A percentile compares a stretch with the other conserved stretches of the same genome.
Conservation (phyloP, 1,139 yeast species). For the Sugiyamaella novakii region DNA sequence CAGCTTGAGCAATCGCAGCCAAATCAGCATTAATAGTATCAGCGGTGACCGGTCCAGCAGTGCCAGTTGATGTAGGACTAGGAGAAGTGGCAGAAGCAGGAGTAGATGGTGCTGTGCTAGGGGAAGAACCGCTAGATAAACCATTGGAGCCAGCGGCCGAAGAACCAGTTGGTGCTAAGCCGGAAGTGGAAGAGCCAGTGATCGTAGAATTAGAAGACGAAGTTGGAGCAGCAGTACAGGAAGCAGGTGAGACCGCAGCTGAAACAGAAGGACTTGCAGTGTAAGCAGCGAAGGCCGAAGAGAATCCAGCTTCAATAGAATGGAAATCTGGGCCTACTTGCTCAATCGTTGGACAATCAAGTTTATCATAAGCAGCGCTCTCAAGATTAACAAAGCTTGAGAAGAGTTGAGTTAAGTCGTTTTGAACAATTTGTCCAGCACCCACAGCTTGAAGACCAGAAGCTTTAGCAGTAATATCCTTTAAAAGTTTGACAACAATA, state of each 20-base stretch:
- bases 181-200: background rate
- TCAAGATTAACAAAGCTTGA: slow-evolving; percentile 21
- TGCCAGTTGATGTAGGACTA: slow-evolving; percentile 1
- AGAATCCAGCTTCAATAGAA: slow-evolving; percentile 25
- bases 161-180: background rate
- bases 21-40: slow-evolving; percentile 12
- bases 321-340: slow-evolving; percentile 18
- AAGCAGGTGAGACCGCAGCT: background rate
- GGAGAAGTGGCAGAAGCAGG: slow-evolving; percentile 9
- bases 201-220: slow-evolving; percentile 7
- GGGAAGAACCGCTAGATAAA: slow-evolving; percentile 2
- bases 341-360: slow-evolving; percentile 10
- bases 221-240: slow-evolving; percentile 11
- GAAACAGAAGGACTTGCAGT: slow-evolving; percentile 16
- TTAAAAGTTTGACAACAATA: slow-evolving; percentile 21
- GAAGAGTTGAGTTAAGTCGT: slow-evolving; percentile 23
- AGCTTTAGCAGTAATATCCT: slow-evolving; percentile 23
- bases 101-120: slow-evolving; percentile 2
- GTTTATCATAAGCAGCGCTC: slow-evolving; percentile 19
- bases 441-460: slow-evolving; percentile 26
- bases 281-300: slow-evolving; percentile 18
- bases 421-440: slow-evolving; percentile 24
- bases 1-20: slow-evolving; percentile 17
- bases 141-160: slow-evolving; percentile 9
- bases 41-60: slow-evolving; percentile 14